Evolutionary conservation across 768 basidiomycete genomes (phyloP), one percentile per base, ranked within the genome.

Genomic region (Tulasnella sp.): DNA sequence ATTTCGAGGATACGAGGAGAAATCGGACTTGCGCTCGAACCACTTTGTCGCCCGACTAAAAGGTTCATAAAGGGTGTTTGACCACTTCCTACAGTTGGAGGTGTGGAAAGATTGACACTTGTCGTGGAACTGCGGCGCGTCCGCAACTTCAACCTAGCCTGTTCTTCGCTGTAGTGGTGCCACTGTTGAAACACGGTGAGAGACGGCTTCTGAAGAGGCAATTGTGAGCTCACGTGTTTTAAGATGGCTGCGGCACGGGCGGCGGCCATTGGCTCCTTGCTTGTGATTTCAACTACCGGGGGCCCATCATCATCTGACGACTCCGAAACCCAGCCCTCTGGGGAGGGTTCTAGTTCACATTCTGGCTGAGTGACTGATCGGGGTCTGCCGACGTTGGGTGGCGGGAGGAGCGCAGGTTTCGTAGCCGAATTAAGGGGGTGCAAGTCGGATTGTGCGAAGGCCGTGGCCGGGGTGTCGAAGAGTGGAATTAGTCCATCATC

Each of bases 241-340:
- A 97, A 82, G 73, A 97, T 95, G 0, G 95, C 95, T 39, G 92
- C 94, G n/a, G 94, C 95, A 64, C 92, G 83, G 1, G 94, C 95
- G 62, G 95, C 95, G 19, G 92, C 92, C 73, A 85, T 84, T 1
- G 95, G 91, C 79, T 96, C 91, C 26, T 87, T 86, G 73, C 91
- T 93, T 2, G 89, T 89, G 74, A 96, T 91, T 81, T 91, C 90
- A 75, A 97, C 87, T 5, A 95, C 81, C n/a, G 85, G 85, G 16
- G 82, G 79, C 22, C 76, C 76, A 14, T 74, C 42, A 16, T 73
- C 75, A 22, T 71, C 72, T 11, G 73, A 73, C 52, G 62, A 52
- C 36, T 66, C 73, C 29, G 19, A n/a, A n/a, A n/a, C n/a, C n/a
- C n/a, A n/a, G n/a, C n/a, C n/a, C 22, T n/a, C 40, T 32, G 59